Evolutionary conservation across 768 basidiomycete genomes (phyloP).

Genomic region (Pulveroboletus frians): DNA sequence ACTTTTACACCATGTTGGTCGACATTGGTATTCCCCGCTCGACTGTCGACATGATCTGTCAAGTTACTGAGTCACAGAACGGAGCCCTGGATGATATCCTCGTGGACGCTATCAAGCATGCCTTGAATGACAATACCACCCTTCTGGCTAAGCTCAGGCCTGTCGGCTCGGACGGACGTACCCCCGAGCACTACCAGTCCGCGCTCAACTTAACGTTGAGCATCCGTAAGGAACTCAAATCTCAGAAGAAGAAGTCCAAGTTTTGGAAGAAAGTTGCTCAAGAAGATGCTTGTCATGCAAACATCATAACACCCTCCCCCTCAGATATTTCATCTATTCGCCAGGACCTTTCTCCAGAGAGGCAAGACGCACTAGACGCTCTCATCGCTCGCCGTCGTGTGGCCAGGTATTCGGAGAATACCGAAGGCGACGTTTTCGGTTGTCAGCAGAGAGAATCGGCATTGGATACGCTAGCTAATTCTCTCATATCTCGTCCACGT

Average conservation of each 20-base stretch:
- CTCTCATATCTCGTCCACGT: conserved; percentile 24
- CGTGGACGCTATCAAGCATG: conserved; percentile 39
- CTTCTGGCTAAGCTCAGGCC: conserved; percentile 42
- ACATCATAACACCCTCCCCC: conserved; percentile 26
- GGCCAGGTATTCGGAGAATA: conserved; percentile 7
- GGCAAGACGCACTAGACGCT: conserved; percentile 35
- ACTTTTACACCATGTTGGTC: conserved; percentile 21
- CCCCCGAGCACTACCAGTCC: conserved; percentile 40
- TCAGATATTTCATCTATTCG: conserved; percentile 29
- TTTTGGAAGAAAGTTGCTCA: conserved; percentile 45
- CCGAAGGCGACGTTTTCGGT: conserved; percentile 24
- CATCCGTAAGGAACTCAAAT: conserved; percentile 40
- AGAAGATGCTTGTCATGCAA: conserved; percentile 21
- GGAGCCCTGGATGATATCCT: conserved; percentile 40
- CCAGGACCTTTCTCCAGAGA: conserved; percentile 21
- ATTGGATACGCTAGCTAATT: conserved; percentile 19
- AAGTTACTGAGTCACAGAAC: conserved; percentile 19
- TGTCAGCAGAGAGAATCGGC: conserved; percentile 11
- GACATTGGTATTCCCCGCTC: conserved; percentile 25
- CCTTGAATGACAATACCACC: conserved; percentile 34
- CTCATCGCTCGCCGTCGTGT: conserved; percentile 28
- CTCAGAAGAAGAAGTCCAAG: conserved; percentile 39
- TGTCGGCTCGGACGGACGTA: conserved; percentile 32
- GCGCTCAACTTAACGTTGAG: conserved; percentile 43
- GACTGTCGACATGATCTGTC: conserved; percentile 21